Evolutionary conservation across 75 land plant species (phyloP).

Genomic region (Isoetes taiwanensis): DNA sequence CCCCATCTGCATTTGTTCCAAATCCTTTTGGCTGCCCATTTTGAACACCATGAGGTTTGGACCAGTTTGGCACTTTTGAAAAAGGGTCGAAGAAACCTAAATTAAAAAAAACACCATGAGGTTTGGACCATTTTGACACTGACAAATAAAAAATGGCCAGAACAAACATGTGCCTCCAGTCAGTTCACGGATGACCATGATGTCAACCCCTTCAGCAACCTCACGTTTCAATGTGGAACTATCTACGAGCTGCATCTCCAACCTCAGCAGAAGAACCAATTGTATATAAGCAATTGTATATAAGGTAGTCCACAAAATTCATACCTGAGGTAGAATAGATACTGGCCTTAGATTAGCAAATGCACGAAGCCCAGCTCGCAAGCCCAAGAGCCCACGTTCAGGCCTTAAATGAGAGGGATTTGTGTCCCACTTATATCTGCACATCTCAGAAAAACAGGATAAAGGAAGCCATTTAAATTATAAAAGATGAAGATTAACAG

Average conservation of each 20-base stretch:
- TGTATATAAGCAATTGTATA: too few species aligned
- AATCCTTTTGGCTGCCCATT: slow-evolving; percentile 93
- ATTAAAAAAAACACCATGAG: background rate
- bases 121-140: too few species aligned
- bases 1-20: slow-evolving; percentile 53
- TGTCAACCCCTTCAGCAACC: slow-evolving; percentile 92
- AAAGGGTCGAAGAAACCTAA: too few species aligned
- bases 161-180: slow-evolving; percentile 61
- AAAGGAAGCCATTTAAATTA: background rate
- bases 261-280: too few species aligned
- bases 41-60: slow-evolving; percentile 50
- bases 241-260: slow-evolving; percentile 85
- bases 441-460: too few species aligned
- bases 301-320: too few species aligned
- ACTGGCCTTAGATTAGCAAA: slow-evolving; percentile 96
- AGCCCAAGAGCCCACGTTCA: slow-evolving; percentile 80
- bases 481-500: too few species aligned
- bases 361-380: slow-evolving; percentile 77
- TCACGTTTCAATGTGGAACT: slow-evolving; percentile 87
- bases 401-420: slow-evolving; percentile 80
- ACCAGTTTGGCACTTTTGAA: background rate
- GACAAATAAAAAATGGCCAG: too few species aligned
- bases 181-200: slow-evolving; percentile 95
- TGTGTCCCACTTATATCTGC: slow-evolving; percentile 92
- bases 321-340: slow-evolving; percentile 75